These are phyloP conservation scores for Quercus lobata DNA, from an alignment of 331 rosid genomes.

Conservation along the genomic window DNA sequence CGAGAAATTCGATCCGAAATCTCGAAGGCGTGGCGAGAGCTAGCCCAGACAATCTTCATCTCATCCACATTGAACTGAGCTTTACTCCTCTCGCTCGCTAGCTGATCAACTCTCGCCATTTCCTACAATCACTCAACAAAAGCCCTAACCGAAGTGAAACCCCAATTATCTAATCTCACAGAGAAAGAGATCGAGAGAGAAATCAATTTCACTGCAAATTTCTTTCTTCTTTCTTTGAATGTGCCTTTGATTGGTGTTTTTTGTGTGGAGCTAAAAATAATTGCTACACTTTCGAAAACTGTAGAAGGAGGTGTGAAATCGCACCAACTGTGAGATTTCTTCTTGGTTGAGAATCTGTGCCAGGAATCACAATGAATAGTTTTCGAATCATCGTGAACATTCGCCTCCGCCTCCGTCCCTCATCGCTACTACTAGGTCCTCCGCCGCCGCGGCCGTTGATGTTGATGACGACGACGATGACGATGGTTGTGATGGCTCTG, in stretches of 20 bases:
- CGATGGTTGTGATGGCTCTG: conserved; percentile 62
- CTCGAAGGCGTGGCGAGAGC: conserved; percentile 66
- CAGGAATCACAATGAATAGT: conserved; percentile 93
- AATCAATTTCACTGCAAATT: background rate
- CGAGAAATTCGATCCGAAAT: conserved; percentile 83
- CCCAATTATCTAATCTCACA: background rate
- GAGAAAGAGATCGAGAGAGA: too few relatives aligned
- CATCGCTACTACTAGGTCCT: conserved; percentile 57
- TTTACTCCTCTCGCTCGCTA: conserved; percentile 68
- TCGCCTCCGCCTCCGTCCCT: conserved; percentile 87
- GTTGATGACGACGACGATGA: conserved; percentile 35
- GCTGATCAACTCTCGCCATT: conserved; percentile 70
- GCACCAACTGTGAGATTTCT: conserved; percentile 99
- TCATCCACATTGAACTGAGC: conserved; percentile 75
- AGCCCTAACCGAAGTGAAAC: background rate
- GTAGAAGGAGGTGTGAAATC: conserved; percentile 85
- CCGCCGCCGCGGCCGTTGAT: conserved; percentile 55
- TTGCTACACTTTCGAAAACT: conserved; percentile 44
- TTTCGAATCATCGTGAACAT: conserved; percentile 70
- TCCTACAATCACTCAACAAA: background rate
- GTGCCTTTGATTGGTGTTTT: too few relatives aligned
- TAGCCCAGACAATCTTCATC: conserved; percentile 91
- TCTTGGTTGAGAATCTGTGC: conserved; percentile 95
- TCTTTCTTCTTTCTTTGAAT: too few relatives aligned
- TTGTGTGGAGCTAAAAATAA: too few relatives aligned